Base-by-base conservation (phyloP, 768 basidiomycete genomes). In the Phylloporus sp. region DNA sequence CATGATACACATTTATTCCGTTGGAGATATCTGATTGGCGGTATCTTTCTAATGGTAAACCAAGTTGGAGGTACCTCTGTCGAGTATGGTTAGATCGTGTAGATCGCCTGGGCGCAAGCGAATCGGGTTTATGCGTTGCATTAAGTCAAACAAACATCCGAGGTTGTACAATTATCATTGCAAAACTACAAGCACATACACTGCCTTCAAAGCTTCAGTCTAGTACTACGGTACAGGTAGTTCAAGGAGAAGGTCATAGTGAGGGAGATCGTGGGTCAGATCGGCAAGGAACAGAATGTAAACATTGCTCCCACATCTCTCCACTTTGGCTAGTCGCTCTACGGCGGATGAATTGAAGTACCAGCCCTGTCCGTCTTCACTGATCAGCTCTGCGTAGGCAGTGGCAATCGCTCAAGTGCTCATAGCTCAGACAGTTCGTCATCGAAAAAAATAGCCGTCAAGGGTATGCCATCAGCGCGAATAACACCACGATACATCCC, bases 401-500 rank as follows among this genome's bases (percentile, higher is more conserved):
- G n/a, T n/a, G n/a, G 2, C 28, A 12, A 23, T 31, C 22, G 24
- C n/a, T 9, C 15, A 2, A 23, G 20, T 35, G 10, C 28, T 59
- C 50, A 56, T 22, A 61, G 48, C 32, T 39, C 47, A 28, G 59
- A 59, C 27, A 80, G 62, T 15, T 71, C 72, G 43, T 92, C 90
- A 55, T 90, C 88, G 18, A 70, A 70, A 66, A 92, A 91, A 47
- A 91, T 88, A 11, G 88, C 90, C 0, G 85, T 87, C 67, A 80
- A 80, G 0, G 87, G 76, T 8, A 82, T 64, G 10, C 88, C 90
- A 52, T 91, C 86, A 55, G 75, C 72, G 39, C 76, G 72, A 29
- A 91, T 81, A 15, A 90, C 74, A 6, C 90, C 90, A 26, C 90
- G 78, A 63, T 90, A 91, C 90, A 92, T 92, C 8, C 90, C 87